Evolutionary conservation across 495 filamentous ascomycete species (phyloP).

Genomic region (Aspergillus steynii): DNA sequence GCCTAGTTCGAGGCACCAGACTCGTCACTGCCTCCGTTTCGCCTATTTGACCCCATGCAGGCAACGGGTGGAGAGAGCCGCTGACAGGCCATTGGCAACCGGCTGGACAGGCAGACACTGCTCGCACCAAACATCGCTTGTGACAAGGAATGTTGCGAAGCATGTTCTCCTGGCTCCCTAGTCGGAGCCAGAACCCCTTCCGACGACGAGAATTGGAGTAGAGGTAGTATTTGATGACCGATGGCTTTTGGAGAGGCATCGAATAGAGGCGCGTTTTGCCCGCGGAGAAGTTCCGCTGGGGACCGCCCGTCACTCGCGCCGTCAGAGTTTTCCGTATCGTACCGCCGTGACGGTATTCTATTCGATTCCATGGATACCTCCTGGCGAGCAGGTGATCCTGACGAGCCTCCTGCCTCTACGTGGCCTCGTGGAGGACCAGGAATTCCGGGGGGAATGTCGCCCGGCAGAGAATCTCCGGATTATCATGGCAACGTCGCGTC

Average conservation of each 20-base stretch:
- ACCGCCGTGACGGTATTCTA: no score
- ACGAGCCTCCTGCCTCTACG: no score
- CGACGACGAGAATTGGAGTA: not conserved
- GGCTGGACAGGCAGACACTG: slow-evolving; percentile 10
- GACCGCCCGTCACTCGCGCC: no score
- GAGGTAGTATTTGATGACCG: slow-evolving; percentile 1
- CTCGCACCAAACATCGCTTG: no score
- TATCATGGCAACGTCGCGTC: no score
- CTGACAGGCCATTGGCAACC: slow-evolving; percentile 5
- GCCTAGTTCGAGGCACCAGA: slow-evolving; percentile 9
- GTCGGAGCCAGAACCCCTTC: not conserved
- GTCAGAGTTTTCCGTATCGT: slow-evolving; percentile 7
- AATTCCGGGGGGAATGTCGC: no score
- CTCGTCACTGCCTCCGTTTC: slow-evolving; percentile 17
- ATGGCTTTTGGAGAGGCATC: not conserved
- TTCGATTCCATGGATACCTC: no score
- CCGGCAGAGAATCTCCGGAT: no score
- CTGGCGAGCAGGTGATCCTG: no score
- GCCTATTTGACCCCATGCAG: slow-evolving; percentile 22
- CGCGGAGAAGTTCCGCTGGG: slow-evolving; percentile 7
- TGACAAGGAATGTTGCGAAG: not conserved
- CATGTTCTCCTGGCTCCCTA: not conserved
- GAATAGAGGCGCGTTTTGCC: slow-evolving; percentile 6
- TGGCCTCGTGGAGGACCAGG: no score
- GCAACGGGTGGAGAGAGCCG: slow-evolving; percentile 20